Evolutionary conservation across 768 basidiomycete species (phyloP), one percentile per base, ranked within the genome.

Genomic region (Podaxis rugospora): DNA sequence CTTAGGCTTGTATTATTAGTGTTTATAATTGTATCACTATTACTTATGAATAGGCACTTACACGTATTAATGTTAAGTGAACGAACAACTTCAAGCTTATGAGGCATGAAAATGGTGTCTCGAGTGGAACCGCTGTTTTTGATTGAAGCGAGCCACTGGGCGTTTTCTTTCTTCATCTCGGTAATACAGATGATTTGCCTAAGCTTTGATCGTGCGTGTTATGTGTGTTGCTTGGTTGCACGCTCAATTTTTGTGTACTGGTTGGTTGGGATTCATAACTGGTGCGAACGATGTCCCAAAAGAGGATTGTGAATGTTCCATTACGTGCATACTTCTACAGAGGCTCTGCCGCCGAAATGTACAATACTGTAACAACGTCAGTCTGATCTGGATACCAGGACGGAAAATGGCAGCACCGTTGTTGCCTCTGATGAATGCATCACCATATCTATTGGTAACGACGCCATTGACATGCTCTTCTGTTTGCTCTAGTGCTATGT

Each of bases 401-500:
- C 7, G 1, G 27, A 51, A 28, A n/a, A 23, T 35, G 51, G 39
- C 18, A 40, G 50, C 64, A 92, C 94, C 93, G 73, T 95, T 96
- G 73, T 95, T 95, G 36, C 94, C 94, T 50, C 93, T 79, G 63
- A 99, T 92, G 74, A 98, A 99, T 25, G 95, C 90, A 73, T 99
- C 95, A 1, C 96, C 95, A 67, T 96, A 98, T 62, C 80, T 83
- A 70, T 95, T 96, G 36, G 92, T 95, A 51, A 91, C 82, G n/a
- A 74, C 67, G 3, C 95, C 95, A 64, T 91, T 88, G 9, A 95
- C 92, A 72, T 95, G 87, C 74, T 99, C 97, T 75, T 97, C 94
- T 2, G 95, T 97, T 72, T 97, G 92, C 75, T 99, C 97, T 37
- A 98, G 76, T 13, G 94, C 97, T 53, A 98, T 96, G 75, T 98